Base-by-base conservation (phyloP, 495 filamentous ascomycete species). In the Aspergillus campestris region DNA sequence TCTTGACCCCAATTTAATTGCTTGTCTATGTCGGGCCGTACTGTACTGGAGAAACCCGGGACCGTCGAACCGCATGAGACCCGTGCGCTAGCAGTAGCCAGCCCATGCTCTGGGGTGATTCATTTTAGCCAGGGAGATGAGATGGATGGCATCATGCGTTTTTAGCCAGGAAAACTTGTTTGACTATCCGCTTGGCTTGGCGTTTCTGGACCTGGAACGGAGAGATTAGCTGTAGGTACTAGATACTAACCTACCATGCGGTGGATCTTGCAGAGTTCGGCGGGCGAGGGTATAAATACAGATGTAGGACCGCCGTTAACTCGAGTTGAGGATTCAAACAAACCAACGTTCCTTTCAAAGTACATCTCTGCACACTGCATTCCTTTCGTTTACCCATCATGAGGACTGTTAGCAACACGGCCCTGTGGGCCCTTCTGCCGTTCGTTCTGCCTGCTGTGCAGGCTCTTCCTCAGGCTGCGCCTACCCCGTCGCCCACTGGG, bases 401-500 rank as follows among this genome's bases (percentile, higher is more conserved):
- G 42, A 40, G 38, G 1, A 34, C 53, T n/a, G 31, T 40, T 43
- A 52, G 42, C 28, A 52, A 52, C 49, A 40, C 31, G 29, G 31
- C 40, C 24, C 32, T 56, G 10, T 27, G 32, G 36, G 44, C 44
- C 28, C 45, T 49, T 7, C 12, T 44, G 30, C 45, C 45, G 6
- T 38, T 48, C 3, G 49, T 56, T 32, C 38, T 55, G 18, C 24
- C 41, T 12, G 49, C 43, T 7, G 53, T 45, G 35, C 41, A 35
- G 10, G 51, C 50, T 14, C 31, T 51, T 31, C 47, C 55, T 4
- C 18, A 24, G 18, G 51, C 56, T 15, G 38, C 58, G 8, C 51
- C 50, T 15, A 48, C 55, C 32, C 51, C 56, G 34, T 18, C 12
- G 5, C 12, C n/a, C 5, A 33, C 46, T 11, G 36, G 49, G 7